These are phyloP conservation scores for Mucor piriformis DNA, from an alignment of 371 early-diverging fungal species.

Conservation along the genomic window DNA sequence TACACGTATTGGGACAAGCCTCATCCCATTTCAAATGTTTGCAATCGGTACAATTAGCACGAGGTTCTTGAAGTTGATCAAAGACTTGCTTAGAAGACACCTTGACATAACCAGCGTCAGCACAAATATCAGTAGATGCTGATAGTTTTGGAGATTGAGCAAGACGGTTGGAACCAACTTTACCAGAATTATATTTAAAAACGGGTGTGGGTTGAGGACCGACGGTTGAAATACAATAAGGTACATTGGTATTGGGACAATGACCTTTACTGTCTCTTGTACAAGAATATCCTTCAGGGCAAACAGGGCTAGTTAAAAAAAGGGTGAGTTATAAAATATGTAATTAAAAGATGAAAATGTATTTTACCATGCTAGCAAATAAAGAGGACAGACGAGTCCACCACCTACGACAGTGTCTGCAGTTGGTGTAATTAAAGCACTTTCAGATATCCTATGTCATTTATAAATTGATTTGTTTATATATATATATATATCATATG, in stretches of 20 bases:
- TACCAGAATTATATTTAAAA: background rate
- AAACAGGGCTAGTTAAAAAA: constrained; percentile 5
- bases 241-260: constrained; percentile 13
- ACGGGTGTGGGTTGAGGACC: background rate
- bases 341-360: background rate
- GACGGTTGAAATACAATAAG: constrained; percentile 10
- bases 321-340: too few species aligned
- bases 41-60: background rate
- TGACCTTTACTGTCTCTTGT: constrained; percentile 5
- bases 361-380: constrained; percentile 4
- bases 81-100: background rate
- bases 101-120: background rate
- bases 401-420: background rate
- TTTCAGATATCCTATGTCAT: background rate
- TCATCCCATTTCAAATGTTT: background rate
- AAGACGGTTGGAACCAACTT: background rate
- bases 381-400: constrained; percentile 2
- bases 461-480: background rate
- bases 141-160: too few species aligned
- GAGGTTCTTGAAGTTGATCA: background rate
- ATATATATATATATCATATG: too few species aligned
- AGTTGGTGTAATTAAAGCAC: background rate
- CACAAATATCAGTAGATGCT: background rate
- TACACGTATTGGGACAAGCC: background rate
- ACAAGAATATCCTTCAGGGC: constrained; percentile 5